Conservation (phyloP, 257 asterid species). For the Sherardia arvensis region DNA sequence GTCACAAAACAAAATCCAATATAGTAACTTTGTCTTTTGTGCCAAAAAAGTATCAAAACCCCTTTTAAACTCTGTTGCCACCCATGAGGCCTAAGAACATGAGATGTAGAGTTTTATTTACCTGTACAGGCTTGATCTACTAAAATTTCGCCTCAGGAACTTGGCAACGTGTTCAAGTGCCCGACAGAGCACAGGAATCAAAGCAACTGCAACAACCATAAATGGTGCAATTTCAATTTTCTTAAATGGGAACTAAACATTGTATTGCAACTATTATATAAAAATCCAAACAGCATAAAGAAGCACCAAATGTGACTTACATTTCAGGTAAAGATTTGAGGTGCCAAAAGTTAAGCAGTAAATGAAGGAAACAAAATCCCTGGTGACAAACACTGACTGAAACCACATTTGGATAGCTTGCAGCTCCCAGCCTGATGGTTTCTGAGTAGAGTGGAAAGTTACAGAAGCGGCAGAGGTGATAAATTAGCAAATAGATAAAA, state of each 20-base stretch:
- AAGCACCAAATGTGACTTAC: slow-evolving; percentile 24
- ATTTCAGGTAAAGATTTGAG: slow-evolving; percentile 76
- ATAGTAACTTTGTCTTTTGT: not conserved
- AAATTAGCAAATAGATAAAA: not conserved
- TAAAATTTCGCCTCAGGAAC: slow-evolving; percentile 78
- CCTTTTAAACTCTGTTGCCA: not conserved
- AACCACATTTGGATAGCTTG: slow-evolving; percentile 87
- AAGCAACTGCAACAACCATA: slow-evolving; percentile 46
- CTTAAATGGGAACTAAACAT: not conserved
- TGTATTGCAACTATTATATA: no score
- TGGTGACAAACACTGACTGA: slow-evolving; percentile 62
- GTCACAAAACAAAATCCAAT: not conserved
- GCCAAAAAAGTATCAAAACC: not conserved
- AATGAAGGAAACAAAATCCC: slow-evolving; percentile 71
- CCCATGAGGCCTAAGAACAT: no score
- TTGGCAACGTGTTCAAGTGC: slow-evolving; percentile 73
- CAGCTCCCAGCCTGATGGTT: slow-evolving; percentile 95
- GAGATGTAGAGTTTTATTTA: slow-evolving; percentile 9
- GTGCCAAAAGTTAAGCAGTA: slow-evolving; percentile 77
- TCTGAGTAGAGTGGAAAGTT: slow-evolving; percentile 40
- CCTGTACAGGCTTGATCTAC: slow-evolving; percentile 82
- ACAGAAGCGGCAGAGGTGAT: slow-evolving; percentile 10
- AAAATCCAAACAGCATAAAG: not conserved
- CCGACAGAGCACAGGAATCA: slow-evolving; percentile 75
- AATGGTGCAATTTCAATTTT: not conserved